These are phyloP conservation scores for Vitis hybrid DNA, from an alignment of 177 flowering plant genomes.

Conservation along the genomic window DNA sequence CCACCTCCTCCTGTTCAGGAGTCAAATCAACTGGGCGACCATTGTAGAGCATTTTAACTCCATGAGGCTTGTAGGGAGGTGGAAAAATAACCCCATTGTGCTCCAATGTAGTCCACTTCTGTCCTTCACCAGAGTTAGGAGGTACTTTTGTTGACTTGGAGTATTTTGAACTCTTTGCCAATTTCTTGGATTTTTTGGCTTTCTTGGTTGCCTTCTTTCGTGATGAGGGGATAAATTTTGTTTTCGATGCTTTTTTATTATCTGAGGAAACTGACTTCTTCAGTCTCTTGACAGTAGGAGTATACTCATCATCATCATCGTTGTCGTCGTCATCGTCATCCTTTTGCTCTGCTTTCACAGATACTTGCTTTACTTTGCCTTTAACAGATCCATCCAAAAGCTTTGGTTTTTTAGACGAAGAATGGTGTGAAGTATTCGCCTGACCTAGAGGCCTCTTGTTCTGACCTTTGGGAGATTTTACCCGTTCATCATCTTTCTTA, in stretches of 20 bases:
- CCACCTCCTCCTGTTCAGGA: conserved; percentile 95
- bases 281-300: conserved; percentile 70
- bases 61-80: conserved; percentile 93
- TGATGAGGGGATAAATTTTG: conserved; percentile 46
- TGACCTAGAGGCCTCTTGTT: conserved; percentile 70
- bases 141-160: conserved; percentile 62
- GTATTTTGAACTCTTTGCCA: conserved; percentile 48
- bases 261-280: conserved; percentile 45
- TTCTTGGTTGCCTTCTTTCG: conserved; percentile 51
- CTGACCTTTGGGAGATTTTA: conserved; percentile 31
- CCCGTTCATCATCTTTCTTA: conserved; percentile 25
- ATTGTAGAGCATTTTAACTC: conserved; percentile 90
- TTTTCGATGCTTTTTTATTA: conserved; percentile 38
- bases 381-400: conserved; percentile 34
- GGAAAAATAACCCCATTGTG: conserved; percentile 98
- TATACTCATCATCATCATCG: conserved; percentile 56
- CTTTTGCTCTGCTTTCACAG: conserved; percentile 55
- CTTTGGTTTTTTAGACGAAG: conserved; percentile 65
- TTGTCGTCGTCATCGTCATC: conserved; percentile 53
- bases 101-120: conserved; percentile 90
- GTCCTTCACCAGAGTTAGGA: conserved; percentile 87
- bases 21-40: conserved; percentile 80
- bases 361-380: conserved; percentile 37
- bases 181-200: conserved; percentile 58
- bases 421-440: conserved; percentile 31